Evolutionary conservation across 495 filamentous ascomycete genomes (phyloP).

Genomic region (Daldinia decipiens): DNA sequence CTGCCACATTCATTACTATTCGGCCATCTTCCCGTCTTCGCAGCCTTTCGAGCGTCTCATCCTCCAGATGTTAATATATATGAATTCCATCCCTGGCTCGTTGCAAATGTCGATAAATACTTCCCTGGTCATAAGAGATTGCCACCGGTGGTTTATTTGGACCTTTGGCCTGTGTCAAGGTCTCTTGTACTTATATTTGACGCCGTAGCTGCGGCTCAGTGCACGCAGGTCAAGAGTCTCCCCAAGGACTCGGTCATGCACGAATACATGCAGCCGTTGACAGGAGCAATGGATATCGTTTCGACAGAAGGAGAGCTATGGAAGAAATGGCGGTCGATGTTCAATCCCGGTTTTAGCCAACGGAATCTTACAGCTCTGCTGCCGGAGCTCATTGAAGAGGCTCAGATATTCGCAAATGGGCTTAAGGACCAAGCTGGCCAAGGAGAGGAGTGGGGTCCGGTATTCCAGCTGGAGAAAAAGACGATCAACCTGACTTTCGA

Average conservation of each 20-base stretch:
- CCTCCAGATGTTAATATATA: conserved; percentile 46
- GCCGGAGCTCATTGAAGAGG: conserved; percentile 54
- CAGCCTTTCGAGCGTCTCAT: conserved; percentile 33
- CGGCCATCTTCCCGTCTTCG: conserved; percentile 44
- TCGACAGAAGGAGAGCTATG: conserved; percentile 50
- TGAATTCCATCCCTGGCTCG: conserved; percentile 40
- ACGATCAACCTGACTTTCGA: conserved; percentile 52
- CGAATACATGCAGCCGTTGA: conserved; percentile 46
- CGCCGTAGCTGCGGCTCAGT: conserved; percentile 51
- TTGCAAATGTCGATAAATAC: conserved; percentile 40
- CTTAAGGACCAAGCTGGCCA: conserved; percentile 45
- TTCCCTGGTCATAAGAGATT: conserved; percentile 44
- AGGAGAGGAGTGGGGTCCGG: conserved; percentile 44
- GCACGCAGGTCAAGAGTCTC: conserved; percentile 38
- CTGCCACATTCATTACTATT: conserved; percentile 44
- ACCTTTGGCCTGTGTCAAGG: conserved; percentile 55
- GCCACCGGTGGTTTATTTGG: conserved; percentile 54
- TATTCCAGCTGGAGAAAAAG: conserved; percentile 49
- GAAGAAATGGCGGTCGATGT: conserved; percentile 52
- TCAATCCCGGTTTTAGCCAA: conserved; percentile 54
- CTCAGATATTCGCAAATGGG: conserved; percentile 44
- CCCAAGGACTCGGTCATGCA: conserved; percentile 21
- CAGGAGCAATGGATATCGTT: conserved; percentile 45
- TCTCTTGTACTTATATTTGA: conserved; percentile 50
- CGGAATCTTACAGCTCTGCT: conserved; percentile 52